A percentile compares a stretch with the other conserved stretches of the same genome.
phyloP scores from a whole-genome alignment of 768 basidiomycete species.

The Serendipita sp. region DNA sequence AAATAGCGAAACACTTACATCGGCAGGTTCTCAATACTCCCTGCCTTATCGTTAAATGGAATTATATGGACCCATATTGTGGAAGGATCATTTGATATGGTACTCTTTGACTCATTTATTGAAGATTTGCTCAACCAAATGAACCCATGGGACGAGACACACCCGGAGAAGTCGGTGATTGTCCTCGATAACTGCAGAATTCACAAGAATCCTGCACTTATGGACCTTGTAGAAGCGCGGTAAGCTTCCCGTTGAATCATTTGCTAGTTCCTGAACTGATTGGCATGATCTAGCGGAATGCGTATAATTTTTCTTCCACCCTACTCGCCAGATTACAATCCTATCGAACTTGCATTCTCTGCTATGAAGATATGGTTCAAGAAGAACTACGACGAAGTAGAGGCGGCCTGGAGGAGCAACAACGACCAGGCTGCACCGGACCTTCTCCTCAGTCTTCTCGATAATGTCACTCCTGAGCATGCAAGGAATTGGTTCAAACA shows the following conservation, averaged over 20 bases:
- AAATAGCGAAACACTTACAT: too few species aligned
- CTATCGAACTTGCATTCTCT: slow-evolving; percentile 27
- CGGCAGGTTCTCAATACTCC: too few species aligned
- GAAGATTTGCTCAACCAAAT: slow-evolving; percentile 22
- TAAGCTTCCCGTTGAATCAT: background rate
- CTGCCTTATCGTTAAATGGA: too few species aligned
- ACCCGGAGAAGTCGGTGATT: slow-evolving; percentile 19
- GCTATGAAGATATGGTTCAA: slow-evolving; percentile 18
- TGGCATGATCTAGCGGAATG: background rate
- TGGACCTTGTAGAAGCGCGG: slow-evolving; percentile 11
- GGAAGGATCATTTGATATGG: slow-evolving; percentile 19
- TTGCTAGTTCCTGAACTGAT: background rate
- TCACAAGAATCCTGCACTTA: slow-evolving; percentile 20
- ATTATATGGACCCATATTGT: slow-evolving; percentile 24
- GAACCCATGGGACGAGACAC: slow-evolving; percentile 16
- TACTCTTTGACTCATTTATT: slow-evolving; percentile 21
- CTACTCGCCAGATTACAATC: slow-evolving; percentile 28
- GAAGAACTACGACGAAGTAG: too few species aligned
- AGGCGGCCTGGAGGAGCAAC: too few species aligned
- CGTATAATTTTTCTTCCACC: slow-evolving; percentile 20
- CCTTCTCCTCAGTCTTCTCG: too few species aligned
- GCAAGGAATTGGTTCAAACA: too few species aligned
- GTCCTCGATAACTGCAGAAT: slow-evolving; percentile 26
- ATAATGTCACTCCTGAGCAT: too few species aligned
- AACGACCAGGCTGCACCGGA: too few species aligned